phyloP scores from a whole-genome alignment of 148 eudicot species.

The Oxyria digyna region DNA sequence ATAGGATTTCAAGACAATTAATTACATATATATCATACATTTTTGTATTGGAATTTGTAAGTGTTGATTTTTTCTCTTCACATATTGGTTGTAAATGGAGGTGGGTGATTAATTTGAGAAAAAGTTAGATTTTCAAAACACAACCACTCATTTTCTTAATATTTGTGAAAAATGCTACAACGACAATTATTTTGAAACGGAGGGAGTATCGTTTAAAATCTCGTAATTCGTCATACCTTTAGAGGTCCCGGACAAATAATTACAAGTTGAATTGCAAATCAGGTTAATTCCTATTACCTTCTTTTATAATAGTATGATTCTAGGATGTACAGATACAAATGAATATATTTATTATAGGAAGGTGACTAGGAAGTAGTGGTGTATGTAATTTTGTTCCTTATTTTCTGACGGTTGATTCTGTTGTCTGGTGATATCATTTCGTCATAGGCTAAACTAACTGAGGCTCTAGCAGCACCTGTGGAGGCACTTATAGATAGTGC shows the following conservation, averaged over 20 bases:
- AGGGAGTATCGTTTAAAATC: neutral
- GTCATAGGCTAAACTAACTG: constrained; percentile 59
- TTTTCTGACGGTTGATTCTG: neutral
- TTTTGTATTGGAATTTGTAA: no score
- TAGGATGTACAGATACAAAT: neutral
- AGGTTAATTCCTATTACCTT: neutral
- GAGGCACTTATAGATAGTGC: constrained; percentile 65
- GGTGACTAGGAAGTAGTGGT: neutral
- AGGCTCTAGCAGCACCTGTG: constrained; percentile 71
- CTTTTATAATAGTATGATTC: neutral
- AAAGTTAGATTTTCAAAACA: no score
- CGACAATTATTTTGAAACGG: no score
- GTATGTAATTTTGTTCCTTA: neutral
- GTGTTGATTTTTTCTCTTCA: no score
- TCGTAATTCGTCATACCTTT: neutral
- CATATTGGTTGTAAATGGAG: no score
- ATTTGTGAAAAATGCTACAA: no score
- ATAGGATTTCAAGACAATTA: no score
- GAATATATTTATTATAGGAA: neutral
- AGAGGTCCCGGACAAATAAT: neutral
- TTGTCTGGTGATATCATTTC: neutral
- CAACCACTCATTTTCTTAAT: no score
- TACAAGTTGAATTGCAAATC: neutral
- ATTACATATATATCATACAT: no score
- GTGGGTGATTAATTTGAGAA: no score